Evolutionary conservation across 2,329 filamentous ascomycete genomes (phyloP).

Genomic region (Hirsutella thompsonii): DNA sequence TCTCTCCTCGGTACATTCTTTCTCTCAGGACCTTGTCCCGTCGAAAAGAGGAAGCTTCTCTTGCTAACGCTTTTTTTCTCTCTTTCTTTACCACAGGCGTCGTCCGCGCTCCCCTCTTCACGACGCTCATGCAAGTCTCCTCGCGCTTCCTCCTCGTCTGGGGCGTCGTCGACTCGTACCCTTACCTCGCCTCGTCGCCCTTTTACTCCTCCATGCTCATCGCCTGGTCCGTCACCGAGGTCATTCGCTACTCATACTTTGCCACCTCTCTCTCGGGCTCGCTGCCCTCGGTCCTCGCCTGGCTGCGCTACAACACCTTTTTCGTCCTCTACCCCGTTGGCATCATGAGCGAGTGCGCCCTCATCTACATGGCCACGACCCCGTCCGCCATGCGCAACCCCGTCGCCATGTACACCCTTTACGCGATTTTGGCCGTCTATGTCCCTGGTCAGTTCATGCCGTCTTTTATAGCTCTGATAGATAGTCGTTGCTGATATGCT

Average conservation of each 20-base stretch:
- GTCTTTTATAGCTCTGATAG: too few relatives aligned
- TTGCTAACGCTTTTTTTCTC: too few relatives aligned
- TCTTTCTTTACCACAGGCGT: slow-evolving; percentile 42
- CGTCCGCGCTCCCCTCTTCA: slow-evolving; percentile 73
- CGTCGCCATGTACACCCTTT: slow-evolving; percentile 44
- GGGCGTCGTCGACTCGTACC: slow-evolving; percentile 67
- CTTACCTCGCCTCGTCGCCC: slow-evolving; percentile 43
- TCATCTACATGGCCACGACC: slow-evolving; percentile 59
- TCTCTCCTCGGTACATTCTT: slow-evolving; percentile 52
- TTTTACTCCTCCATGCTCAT: slow-evolving; percentile 68
- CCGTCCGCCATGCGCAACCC: slow-evolving; percentile 38
- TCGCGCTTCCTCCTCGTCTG: slow-evolving; percentile 82
- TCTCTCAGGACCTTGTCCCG: neutral
- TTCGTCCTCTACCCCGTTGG: slow-evolving; percentile 86
- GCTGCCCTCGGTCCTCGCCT: slow-evolving; percentile 55
- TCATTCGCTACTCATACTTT: slow-evolving; percentile 89
- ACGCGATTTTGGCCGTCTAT: slow-evolving; percentile 58
- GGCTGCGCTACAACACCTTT: slow-evolving; percentile 88
- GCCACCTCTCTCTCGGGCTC: slow-evolving; percentile 53
- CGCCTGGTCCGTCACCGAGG: slow-evolving; percentile 85
- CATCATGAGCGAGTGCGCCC: slow-evolving; percentile 73
- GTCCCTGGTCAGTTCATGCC: slow-evolving; percentile 52
- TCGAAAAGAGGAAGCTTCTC: neutral
- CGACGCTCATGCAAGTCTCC: slow-evolving; percentile 81
- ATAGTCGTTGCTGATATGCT: neutral